Evolutionary conservation across 2,329 filamentous ascomycete genomes (phyloP).

Genomic region (Apiospora hydei): DNA sequence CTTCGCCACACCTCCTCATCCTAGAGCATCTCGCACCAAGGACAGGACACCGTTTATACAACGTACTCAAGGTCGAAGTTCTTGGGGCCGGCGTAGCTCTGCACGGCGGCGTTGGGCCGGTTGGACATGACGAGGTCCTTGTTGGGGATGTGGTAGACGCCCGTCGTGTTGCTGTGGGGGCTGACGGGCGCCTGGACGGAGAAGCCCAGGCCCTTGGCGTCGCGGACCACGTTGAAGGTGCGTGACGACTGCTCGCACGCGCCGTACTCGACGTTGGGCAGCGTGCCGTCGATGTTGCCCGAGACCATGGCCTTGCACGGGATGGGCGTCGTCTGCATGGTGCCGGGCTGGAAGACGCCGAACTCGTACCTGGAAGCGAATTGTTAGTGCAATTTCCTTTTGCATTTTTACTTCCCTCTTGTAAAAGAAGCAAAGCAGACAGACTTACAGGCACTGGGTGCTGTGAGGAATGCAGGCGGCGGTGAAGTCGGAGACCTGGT

Average conservation of each 20-base stretch:
- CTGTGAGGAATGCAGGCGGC: constrained; percentile 16
- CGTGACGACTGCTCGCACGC: constrained; percentile 15
- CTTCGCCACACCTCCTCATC: neutral
- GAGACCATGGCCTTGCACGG: constrained; percentile 18
- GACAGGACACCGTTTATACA: neutral
- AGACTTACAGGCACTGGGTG: constrained; percentile 17
- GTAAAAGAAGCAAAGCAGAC: neutral
- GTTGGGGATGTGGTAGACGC: constrained; percentile 20
- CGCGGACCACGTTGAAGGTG: constrained; percentile 22
- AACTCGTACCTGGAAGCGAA: neutral
- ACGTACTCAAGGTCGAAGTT: neutral
- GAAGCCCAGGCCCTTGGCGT: constrained; percentile 18
- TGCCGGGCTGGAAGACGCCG: constrained; percentile 21
- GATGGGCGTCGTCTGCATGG: constrained; percentile 12
- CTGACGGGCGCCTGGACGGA: constrained; percentile 8
- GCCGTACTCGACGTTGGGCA: constrained; percentile 11
- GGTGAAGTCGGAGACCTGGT: constrained; percentile 13
- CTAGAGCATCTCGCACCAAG: too few species aligned
- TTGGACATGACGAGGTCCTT: constrained; percentile 22
- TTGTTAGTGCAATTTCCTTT: neutral
- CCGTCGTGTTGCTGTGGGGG: constrained; percentile 8
- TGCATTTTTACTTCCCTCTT: neutral
- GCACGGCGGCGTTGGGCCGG: neutral
- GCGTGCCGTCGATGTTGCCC: neutral
- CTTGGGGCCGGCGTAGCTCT: constrained; percentile 16